phyloP scores from a whole-genome alignment of 441 rosid genomes.

The Gossypium armourianum region DNA sequence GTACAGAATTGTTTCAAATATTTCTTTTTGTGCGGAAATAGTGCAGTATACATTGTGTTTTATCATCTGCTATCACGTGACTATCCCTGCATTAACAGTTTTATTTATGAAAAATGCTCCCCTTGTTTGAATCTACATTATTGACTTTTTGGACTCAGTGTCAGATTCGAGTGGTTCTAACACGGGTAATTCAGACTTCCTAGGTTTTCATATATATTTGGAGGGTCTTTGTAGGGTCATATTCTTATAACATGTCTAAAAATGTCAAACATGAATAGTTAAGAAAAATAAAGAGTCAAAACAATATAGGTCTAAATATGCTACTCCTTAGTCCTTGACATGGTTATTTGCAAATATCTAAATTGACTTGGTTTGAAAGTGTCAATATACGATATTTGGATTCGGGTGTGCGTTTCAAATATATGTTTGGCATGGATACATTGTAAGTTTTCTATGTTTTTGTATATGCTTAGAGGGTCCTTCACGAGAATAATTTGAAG shows the following conservation, averaged over 20 bases:
- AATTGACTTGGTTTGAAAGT: too few relatives aligned
- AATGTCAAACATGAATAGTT: too few relatives aligned
- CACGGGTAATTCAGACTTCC: too few relatives aligned
- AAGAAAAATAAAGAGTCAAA: too few relatives aligned
- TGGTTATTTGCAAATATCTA: neutral
- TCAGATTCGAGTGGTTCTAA: too few relatives aligned
- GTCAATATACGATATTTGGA: too few relatives aligned
- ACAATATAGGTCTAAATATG: neutral
- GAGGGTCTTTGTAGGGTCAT: too few relatives aligned
- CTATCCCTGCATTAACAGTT: neutral
- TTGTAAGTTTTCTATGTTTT: neutral
- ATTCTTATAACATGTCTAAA: too few relatives aligned
- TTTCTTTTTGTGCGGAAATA: neutral
- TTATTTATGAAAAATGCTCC: neutral
- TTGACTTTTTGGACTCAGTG: too few relatives aligned
- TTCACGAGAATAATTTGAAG: neutral
- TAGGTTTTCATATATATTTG: too few relatives aligned
- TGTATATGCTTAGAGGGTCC: neutral
- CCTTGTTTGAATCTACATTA: neutral
- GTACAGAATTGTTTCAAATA: slow-evolving; percentile 24
- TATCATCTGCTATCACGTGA: neutral
- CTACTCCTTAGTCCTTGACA: neutral
- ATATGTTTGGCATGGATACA: neutral
- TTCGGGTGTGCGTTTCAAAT: neutral
- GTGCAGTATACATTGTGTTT: neutral